Base-by-base conservation (phyloP, 2,329 filamentous ascomycete species). In the Aspergillus pseudotamarii region DNA sequence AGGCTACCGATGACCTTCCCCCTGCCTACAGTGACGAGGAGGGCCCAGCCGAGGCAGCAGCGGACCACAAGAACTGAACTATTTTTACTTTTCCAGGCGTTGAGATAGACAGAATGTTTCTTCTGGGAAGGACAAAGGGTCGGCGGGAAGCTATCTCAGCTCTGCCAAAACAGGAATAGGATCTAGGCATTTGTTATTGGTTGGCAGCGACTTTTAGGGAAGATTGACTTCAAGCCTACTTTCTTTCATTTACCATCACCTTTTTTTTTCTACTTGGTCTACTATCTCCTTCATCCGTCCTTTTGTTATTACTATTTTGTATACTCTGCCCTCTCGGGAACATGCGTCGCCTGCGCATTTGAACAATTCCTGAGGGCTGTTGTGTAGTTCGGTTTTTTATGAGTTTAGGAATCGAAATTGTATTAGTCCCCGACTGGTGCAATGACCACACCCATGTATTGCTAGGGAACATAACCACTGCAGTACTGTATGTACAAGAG, bases 21-120 rank as follows among this genome's bases (percentile, higher is more conserved):
- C 76, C 78, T 23, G 74, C 74, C 16, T 80, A 81, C 62, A 71
- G 67, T 26, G 77, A 78, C 28, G 74, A 76, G 34, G 66, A 73
- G 41, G 38, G 30, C 19, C 68, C 73, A 43, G 62, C 69, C 58
- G 66, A 71, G 59, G 66, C 70, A 38, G 60, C 55, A 45, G 64
- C 72, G 12, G 64, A 70, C 28, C 71, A 76, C 58, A 78, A 79
- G 66, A 72, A 76, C 50, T 80, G 71, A 71, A 23, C 19, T 3
- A 16, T 10, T 46, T 41, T n/a, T n/a, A 41, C 16, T 41, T 41
- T 9, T 9, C 3, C 0, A 21, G 23, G 43, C 21, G 46, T 43
- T 57, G 50, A 48, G 36, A 59, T 46, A 50, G 28, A 34, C 38
- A 38, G 28, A 34, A 50, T 46, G 19, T 34, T 11, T n/a, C 28